These are phyloP conservation scores for Camellia japonica DNA, from an alignment of 148 eudicot genomes.

Conservation along the genomic window DNA sequence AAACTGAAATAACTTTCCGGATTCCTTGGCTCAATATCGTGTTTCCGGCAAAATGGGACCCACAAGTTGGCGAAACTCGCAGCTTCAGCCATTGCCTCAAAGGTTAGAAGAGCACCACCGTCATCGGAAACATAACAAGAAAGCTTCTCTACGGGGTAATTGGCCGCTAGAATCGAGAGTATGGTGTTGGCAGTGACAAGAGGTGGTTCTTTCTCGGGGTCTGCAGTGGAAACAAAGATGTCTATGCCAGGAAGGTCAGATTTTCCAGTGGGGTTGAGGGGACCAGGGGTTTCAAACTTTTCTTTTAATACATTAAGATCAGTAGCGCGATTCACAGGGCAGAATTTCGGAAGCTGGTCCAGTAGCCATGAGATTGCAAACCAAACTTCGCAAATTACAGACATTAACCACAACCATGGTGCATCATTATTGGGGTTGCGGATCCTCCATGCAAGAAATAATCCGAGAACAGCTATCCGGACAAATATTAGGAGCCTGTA, in stretches of 20 bases:
- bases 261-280: slow-evolving; percentile 25
- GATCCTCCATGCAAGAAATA: slow-evolving; percentile 7
- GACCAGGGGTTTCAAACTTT: slow-evolving; percentile 23
- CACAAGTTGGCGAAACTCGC: slow-evolving; percentile 2
- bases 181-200: slow-evolving; percentile 13
- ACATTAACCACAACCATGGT: not conserved
- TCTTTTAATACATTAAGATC: slow-evolving; percentile 27
- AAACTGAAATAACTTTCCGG: slow-evolving; percentile 4
- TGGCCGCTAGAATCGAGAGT: not conserved
- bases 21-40: slow-evolving; percentile 6
- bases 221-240: slow-evolving; percentile 29
- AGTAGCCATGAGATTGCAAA: slow-evolving; percentile 31
- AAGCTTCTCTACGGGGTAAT: slow-evolving; percentile 10
- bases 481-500: not conserved
- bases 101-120: slow-evolving; percentile 9
- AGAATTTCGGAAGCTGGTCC: slow-evolving; percentile 29
- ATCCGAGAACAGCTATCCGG: not conserved
- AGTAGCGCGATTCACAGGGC: slow-evolving; percentile 28
- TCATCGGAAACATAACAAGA: slow-evolving; percentile 13
- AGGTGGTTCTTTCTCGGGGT: slow-evolving; percentile 19
- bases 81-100: slow-evolving; percentile 14
- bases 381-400: slow-evolving; percentile 24
- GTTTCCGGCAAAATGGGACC: slow-evolving; percentile 16
- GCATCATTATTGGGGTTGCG: slow-evolving; percentile 2
- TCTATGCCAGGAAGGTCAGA: slow-evolving; percentile 33